phyloP scores from a whole-genome alignment of 2,329 filamentous ascomycete species.

The Fusarium ambrosium region DNA sequence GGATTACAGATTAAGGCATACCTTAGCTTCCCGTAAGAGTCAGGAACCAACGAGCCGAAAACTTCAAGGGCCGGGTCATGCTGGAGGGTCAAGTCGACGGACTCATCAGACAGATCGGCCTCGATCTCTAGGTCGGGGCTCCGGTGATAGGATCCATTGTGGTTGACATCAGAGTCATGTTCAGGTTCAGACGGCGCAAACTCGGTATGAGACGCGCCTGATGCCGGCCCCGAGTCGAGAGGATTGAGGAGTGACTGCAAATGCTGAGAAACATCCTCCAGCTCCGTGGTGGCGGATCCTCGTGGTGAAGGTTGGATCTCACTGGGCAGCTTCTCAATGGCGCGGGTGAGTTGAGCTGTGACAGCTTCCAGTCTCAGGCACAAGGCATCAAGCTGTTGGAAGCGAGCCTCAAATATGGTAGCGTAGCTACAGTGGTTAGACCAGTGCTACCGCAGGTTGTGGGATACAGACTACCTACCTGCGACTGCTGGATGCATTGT shows the following conservation, averaged over 20 bases:
- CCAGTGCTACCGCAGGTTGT: too few species aligned
- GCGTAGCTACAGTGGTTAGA: not conserved
- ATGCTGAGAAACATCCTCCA: not conserved
- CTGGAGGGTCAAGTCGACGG: not conserved
- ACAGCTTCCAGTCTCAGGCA: not conserved
- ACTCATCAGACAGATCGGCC: not conserved
- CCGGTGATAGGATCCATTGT: not conserved
- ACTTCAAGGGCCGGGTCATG: not conserved
- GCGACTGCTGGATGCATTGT: slow-evolving; percentile 23
- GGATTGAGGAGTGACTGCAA: not conserved
- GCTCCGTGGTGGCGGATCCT: not conserved
- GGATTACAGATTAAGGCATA: not conserved
- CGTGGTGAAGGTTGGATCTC: not conserved
- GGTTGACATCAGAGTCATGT: not conserved
- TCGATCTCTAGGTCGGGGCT: not conserved
- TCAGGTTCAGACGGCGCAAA: not conserved
- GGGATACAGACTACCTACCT: not conserved
- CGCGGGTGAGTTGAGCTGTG: not conserved
- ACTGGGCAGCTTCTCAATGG: not conserved
- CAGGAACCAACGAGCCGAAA: not conserved
- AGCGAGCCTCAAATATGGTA: not conserved
- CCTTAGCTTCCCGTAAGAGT: not conserved
- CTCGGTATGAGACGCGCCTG: not conserved
- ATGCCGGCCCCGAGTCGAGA: not conserved
- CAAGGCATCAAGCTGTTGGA: not conserved